phyloP scores from a whole-genome alignment of 345 rosid species.

The Salix suchowensis region DNA sequence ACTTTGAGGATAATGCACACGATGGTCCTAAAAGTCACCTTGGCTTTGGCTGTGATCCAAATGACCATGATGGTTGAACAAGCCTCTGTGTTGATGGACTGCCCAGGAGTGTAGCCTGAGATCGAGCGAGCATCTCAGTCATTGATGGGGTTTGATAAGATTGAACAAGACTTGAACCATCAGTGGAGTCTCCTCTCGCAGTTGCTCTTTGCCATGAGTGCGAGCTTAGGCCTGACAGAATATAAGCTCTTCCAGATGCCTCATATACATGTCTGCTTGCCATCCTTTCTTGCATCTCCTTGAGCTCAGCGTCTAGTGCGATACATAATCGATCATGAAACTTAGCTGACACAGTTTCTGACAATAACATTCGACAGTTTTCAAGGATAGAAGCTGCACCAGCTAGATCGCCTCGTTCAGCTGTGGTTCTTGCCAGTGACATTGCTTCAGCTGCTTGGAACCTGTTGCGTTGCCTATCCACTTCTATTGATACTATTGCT shows the following conservation, averaged over 20 bases:
- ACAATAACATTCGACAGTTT: constrained; percentile 46
- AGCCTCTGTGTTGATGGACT: constrained; percentile 62
- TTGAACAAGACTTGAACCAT: constrained; percentile 73
- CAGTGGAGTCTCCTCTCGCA: constrained; percentile 89
- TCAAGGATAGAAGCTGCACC: constrained; percentile 70
- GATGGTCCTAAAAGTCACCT: constrained; percentile 42
- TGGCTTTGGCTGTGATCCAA: constrained; percentile 62
- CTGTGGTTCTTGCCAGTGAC: constrained; percentile 65
- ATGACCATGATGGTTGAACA: constrained; percentile 52
- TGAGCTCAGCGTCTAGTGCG: constrained; percentile 82
- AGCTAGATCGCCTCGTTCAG: constrained; percentile 75
- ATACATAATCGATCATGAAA: constrained; percentile 66
- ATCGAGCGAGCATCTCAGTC: constrained; percentile 85
- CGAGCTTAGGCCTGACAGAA: constrained; percentile 94
- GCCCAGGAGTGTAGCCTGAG: constrained; percentile 58
- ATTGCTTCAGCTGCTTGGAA: constrained; percentile 86
- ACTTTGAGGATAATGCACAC: constrained; percentile 1
- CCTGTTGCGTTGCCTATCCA: constrained; percentile 89
- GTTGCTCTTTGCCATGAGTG: constrained; percentile 99
- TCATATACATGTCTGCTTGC: constrained; percentile 88
- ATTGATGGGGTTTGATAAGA: constrained; percentile 88
- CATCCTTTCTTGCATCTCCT: constrained; percentile 97
- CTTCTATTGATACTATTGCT: constrained; percentile 65
- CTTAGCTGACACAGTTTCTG: constrained; percentile 63
- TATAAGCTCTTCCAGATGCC: constrained; percentile 88